phyloP scores from a whole-genome alignment of 768 basidiomycete genomes.

The Boletus huronensis region DNA sequence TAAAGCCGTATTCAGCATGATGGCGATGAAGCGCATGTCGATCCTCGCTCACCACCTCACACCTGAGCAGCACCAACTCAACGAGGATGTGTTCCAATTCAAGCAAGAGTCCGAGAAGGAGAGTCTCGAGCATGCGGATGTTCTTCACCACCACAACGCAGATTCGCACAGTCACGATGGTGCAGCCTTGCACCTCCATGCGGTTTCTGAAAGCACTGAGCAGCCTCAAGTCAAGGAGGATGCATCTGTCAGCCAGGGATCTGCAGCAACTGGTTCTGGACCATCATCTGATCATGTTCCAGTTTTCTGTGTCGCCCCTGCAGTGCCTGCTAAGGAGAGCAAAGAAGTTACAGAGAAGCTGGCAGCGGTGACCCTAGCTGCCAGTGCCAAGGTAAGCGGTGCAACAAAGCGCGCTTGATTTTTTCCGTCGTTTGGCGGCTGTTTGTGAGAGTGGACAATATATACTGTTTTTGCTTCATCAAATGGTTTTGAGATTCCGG shows the following conservation, averaged over 20 bases:
- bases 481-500: constrained; percentile 1
- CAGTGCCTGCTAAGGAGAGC: constrained; percentile 16
- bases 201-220: not conserved
- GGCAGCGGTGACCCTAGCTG: constrained; percentile 26
- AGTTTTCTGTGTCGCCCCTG: not conserved
- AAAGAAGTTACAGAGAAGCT: constrained; percentile 28
- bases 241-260: not conserved
- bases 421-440: not conserved
- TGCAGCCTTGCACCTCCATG: not conserved
- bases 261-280: not conserved
- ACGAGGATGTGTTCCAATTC: constrained; percentile 58
- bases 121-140: constrained; percentile 36
- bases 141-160: constrained; percentile 49
- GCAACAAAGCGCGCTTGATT: constrained; percentile 14
- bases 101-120: constrained; percentile 78
- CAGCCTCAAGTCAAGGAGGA: not conserved
- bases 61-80: constrained; percentile 47
- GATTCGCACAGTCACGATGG: not conserved
- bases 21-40: constrained; percentile 80
- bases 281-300: constrained; percentile 1
- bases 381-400: constrained; percentile 32
- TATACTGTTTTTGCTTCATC: too few species aligned
- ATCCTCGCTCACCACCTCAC: constrained; percentile 41
- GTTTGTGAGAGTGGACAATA: not conserved
- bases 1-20: constrained; percentile 82